These are phyloP conservation scores for Fusarium vanettenii DNA, from an alignment of 2,329 filamentous ascomycete species.

Conservation along the genomic window DNA sequence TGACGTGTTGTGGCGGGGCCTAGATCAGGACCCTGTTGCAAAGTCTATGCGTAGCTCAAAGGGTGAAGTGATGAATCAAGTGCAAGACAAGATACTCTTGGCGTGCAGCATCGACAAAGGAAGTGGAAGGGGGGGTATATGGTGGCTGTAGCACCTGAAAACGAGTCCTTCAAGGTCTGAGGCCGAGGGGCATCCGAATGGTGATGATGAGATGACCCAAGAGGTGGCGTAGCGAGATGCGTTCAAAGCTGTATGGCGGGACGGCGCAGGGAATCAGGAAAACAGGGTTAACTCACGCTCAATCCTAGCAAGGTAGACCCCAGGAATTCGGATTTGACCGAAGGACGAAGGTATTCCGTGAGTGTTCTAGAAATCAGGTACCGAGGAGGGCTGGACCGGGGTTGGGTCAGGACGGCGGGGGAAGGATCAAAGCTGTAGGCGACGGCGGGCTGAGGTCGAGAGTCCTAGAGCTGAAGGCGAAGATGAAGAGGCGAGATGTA, in stretches of 20 bases:
- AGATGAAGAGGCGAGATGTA: constrained; percentile 17
- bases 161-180: neutral
- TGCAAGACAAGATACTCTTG: neutral
- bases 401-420: neutral
- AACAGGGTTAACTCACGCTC: constrained; percentile 30
- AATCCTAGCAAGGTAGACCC: constrained; percentile 26
- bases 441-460: neutral
- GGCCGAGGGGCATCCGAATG: neutral
- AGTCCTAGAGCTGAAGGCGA: constrained; percentile 23
- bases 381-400: constrained; percentile 8
- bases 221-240: constrained; percentile 6
- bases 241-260: neutral
- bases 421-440: neutral
- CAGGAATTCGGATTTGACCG: constrained; percentile 28
- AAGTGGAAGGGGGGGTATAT: neutral
- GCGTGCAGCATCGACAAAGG: neutral
- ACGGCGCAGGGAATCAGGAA: constrained; percentile 13
- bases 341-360: constrained; percentile 18
- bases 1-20: constrained; percentile 44
- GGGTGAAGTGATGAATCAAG: constrained; percentile 12
- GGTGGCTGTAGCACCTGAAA: neutral
- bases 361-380: constrained; percentile 18
- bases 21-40: constrained; percentile 34
- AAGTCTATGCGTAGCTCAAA: constrained; percentile 26
- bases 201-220: neutral